Evolutionary conservation across 768 basidiomycete genomes (phyloP), one percentile per base, ranked within the genome.

Genomic region (Mycena sanguinolenta): DNA sequence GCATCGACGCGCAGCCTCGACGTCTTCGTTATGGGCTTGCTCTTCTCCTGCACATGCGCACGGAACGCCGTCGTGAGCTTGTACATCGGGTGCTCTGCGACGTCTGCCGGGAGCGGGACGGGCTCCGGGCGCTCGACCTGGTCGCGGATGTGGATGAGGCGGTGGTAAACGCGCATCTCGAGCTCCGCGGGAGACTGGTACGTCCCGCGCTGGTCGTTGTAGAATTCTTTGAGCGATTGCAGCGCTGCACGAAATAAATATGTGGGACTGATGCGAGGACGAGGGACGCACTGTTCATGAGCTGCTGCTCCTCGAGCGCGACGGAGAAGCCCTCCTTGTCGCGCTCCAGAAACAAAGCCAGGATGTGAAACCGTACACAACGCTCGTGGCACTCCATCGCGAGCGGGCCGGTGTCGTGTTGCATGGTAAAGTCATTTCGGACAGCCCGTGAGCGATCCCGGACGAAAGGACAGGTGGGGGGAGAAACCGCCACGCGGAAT

Each of bases 91-190:
- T 95, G 87, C 10, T 84, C 82, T 46, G 88, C 86, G 70, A 98
- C 89, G 39, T 87, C 76, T 2, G 83, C 80, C 1, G 72, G 57
- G 28, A 73, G 72, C 0, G 96, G 91, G 42, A 96, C 90, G 74
- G 87, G 90, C 75, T 91, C 94, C 75, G 86, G 90, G 12, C 89
- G 92, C 75, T 93, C 93, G 71, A 81, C 88, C 75, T 93, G 92
- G 79, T 96, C 94, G 32, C 95, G 91, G 52, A 98, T 92, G 75
- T 98, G 95, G 32, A 94, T 92, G 34, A 99, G 89, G 55, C 97
- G 90, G 77, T 97, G 95, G 81, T 98, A 99, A 1, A 98, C 91
- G 36, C 95, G 91, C 91, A 99, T 98, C 80, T 99, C 97, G 54
- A 98, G 88, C 77, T 99, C 97, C 44, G 92, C 93, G 0, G 92